These are phyloP conservation scores for Solanum phureja DNA, from an alignment of 257 asterid species.

Conservation along the genomic window DNA sequence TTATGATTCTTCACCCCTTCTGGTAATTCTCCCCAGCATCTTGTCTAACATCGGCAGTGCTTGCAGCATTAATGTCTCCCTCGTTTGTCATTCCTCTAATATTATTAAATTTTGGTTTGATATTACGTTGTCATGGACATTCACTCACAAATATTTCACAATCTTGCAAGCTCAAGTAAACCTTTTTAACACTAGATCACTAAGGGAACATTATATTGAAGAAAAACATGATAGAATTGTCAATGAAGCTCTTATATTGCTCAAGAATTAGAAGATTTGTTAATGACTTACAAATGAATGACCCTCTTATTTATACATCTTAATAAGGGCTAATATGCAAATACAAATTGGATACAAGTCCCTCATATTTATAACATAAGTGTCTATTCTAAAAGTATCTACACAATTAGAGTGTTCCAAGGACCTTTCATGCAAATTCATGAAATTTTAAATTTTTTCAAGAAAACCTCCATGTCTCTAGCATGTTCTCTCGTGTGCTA, in stretches of 20 bases:
- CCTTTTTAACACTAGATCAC: no score
- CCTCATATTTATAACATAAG: no score
- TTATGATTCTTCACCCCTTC: neutral
- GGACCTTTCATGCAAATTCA: neutral
- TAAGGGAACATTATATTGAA: neutral
- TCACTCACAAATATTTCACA: no score
- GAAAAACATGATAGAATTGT: neutral
- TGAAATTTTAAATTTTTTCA: no score
- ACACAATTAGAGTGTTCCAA: no score
- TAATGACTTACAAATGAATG: neutral
- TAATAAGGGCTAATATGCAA: neutral
- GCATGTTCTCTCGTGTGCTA: no score
- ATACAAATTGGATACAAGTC: neutral
- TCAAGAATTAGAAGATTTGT: neutral
- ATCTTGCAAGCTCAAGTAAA: no score
- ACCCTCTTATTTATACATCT: neutral
- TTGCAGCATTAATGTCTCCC: no score
- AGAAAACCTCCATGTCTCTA: neutral
- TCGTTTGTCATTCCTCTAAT: neutral
- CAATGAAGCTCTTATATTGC: neutral
- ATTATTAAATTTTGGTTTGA: neutral
- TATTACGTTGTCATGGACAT: neutral
- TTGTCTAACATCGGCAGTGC: neutral
- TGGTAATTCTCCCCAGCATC: neutral
- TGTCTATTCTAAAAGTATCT: neutral